Base-by-base conservation (phyloP, 164 flowering plant species). In the Magnolia officinalis region DNA sequence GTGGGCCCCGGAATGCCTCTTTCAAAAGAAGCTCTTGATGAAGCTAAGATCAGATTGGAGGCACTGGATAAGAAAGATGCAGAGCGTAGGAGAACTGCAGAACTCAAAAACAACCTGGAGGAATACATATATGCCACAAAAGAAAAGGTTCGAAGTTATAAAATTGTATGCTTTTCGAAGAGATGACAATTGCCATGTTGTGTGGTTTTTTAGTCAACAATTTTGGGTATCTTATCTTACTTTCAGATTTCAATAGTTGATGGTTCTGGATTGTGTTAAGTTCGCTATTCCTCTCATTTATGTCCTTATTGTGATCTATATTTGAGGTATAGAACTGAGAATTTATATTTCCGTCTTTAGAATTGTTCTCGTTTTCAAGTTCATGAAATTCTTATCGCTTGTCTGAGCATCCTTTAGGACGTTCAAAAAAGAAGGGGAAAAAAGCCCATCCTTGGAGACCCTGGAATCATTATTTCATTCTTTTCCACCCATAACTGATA, bases 11-110 rank as follows among this genome's bases (percentile, higher is more conserved):
- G 89, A 80, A 81, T 75, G 82, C 72, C 92, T 75, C 89, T 93
- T 70, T 83, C 98, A 23, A 87, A 90, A 77, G 98, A 93, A 70
- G 81, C 86, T 74, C 73, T 91, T 73, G 78, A 83, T 77, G 92
- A 94, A 80, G 97, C 95, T 55, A 92, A 85, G 84, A 72, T 23
- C 20, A 93, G 88, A 80, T 77, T 96, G 83, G 94, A 87, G 78
- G 86, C 85, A 76, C 81, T 94, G 78, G 92, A 93, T 85, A 91
- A 87, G 81, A 94, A 87, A 80, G 98, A 94, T 78, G 90, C 89
- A 4, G 98, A 94, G 78, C 84, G 99, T 71, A 90, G 90, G 82
- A 90, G 91, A 82, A 96, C 98, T 45, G 98, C 97, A 18, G 99
- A 96, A 84, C 82, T 94, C 58, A 96, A 96, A 80, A 96, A 96